Conservation (phyloP, 371 early-diverging fungal genomes). For the Smittium mucronatum region DNA sequence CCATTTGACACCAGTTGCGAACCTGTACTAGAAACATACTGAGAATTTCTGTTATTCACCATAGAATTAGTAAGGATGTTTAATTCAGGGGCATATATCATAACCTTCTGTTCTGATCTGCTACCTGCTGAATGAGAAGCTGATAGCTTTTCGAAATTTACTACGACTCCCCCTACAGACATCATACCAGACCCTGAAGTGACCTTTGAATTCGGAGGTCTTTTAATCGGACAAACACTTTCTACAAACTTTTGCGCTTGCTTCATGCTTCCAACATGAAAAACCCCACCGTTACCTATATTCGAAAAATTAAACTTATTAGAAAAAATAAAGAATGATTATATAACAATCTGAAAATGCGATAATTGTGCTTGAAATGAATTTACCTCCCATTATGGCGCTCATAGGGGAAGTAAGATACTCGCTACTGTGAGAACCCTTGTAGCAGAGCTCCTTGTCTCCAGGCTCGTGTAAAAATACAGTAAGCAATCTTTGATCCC, state of each 20-base stretch:
- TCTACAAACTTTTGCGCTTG: slow-evolving; percentile 30
- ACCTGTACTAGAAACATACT: slow-evolving; percentile 9
- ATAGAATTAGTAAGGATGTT: slow-evolving; percentile 16
- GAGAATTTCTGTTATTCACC: slow-evolving; percentile 16
- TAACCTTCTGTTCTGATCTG: slow-evolving; percentile 24
- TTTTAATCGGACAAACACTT: slow-evolving; percentile 16
- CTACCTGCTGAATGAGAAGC: slow-evolving; percentile 25
- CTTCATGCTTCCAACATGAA: slow-evolving; percentile 27
- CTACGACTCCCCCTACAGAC: slow-evolving; percentile 41
- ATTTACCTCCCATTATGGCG: slow-evolving; percentile 46
- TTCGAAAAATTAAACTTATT: neutral
- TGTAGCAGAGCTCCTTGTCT: slow-evolving; percentile 22
- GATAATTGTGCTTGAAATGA: no score
- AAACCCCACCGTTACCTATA: slow-evolving; percentile 11
- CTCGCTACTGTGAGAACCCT: slow-evolving; percentile 27
- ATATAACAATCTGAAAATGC: neutral
- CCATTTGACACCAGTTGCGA: slow-evolving; percentile 20
- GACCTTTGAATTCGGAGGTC: slow-evolving; percentile 12
- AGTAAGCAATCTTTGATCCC: slow-evolving; percentile 56
- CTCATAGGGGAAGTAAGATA: slow-evolving; percentile 42
- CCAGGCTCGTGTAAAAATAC: slow-evolving; percentile 39
- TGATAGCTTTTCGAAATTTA: slow-evolving; percentile 41
- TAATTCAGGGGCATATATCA: slow-evolving; percentile 19
- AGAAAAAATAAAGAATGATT: neutral
- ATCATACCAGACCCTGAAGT: slow-evolving; percentile 21